Base-by-base conservation (phyloP, 345 rosid genomes). In the Bruguiera sexangula region DNA sequence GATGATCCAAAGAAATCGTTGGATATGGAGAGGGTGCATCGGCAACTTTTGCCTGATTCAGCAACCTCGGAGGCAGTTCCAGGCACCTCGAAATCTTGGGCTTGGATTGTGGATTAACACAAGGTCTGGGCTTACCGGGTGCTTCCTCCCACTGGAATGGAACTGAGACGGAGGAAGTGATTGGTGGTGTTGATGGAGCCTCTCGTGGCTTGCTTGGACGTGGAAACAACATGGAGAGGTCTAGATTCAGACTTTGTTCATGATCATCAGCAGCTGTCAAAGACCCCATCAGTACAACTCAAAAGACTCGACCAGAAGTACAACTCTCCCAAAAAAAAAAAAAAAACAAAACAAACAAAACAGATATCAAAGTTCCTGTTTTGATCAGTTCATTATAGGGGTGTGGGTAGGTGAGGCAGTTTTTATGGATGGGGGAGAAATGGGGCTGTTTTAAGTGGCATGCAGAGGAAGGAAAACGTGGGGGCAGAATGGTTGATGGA, bases 111-210 rank as follows among this genome's bases (percentile, higher is more conserved):
- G 46, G 13, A 51, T 66, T 62, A 22, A 16, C 24, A 79, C 66
- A 71, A 26, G 76, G 77, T 30, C 91, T 85, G 15, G 98, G 97
- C 88, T 79, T 87, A 11, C 98, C 98, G 0, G 97, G 98, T 11
- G 83, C 96, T 78, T 91, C 97, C 73, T 94, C 98, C 97, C 98
- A 94, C 65, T 70, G 78, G 58, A 94, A 94, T 10, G 98, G 98
- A 31, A 94, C 66, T 26, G 97, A 82, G 50, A 80, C 96, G 5
- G 67, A 69, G 54, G 80, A 37, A 24, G 84, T 76, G 62, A 88
- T 69, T 10, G 97, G 98, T 6, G 97, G 88, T 19, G 98, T 85
- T 31, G 69, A 60, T 78, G 54, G 50, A 11, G 85, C 59, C 76
- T 84, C 84, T 26, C 37, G 57, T 53, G 59, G 72, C 71, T 65